These are phyloP conservation scores for Citrus trifoliata DNA, from an alignment of 345 rosid genomes.

Conservation along the genomic window DNA sequence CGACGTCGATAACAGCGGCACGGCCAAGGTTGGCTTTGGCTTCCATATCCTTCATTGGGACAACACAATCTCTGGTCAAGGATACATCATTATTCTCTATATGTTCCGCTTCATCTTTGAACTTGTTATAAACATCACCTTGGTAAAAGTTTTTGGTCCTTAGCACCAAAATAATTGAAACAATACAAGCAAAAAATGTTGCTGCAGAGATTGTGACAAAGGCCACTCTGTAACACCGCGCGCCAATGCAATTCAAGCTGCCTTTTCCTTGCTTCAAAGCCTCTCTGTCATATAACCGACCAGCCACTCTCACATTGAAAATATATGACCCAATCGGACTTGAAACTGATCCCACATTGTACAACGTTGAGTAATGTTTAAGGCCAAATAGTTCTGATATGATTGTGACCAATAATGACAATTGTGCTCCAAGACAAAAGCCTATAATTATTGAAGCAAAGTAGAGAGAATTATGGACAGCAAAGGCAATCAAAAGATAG, in stretches of 20 bases:
- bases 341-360: slow-evolving; percentile 40
- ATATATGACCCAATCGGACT: slow-evolving; percentile 53
- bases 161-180: slow-evolving; percentile 29
- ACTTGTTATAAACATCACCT: slow-evolving; percentile 50
- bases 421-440: slow-evolving; percentile 51
- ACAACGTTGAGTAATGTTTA: slow-evolving; percentile 51
- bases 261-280: slow-evolving; percentile 36
- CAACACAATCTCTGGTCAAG: neutral
- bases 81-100: too few relatives aligned
- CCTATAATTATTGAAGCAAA: slow-evolving; percentile 50
- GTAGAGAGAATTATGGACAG: slow-evolving; percentile 47
- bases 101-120: slow-evolving; percentile 24
- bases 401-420: slow-evolving; percentile 45
- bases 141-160: slow-evolving; percentile 47
- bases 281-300: slow-evolving; percentile 48
- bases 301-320: slow-evolving; percentile 44
- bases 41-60: neutral
- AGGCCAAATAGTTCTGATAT: slow-evolving; percentile 57
- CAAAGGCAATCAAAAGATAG: slow-evolving; percentile 46
- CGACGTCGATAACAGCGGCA: neutral
- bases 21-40: neutral
- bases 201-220: slow-evolving; percentile 36
- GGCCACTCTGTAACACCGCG: slow-evolving; percentile 35
- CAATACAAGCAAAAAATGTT: slow-evolving; percentile 35
- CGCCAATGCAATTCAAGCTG: slow-evolving; percentile 39